phyloP scores from a whole-genome alignment of 176 grass and related monocot genomes.

The Aegilops longissima region DNA sequence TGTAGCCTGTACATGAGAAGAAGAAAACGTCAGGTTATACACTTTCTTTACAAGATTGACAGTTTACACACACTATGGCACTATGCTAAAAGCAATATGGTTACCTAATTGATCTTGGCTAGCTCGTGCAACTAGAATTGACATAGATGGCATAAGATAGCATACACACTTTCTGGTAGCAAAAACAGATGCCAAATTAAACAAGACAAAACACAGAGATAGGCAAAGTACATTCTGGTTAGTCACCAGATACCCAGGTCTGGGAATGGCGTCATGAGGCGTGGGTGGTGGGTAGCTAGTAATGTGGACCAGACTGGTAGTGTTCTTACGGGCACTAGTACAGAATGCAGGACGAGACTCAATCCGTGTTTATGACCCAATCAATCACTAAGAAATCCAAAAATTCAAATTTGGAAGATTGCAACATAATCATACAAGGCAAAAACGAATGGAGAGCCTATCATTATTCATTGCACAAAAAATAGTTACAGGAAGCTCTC shows the following conservation, averaged over 20 bases:
- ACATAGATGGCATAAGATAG: conserved; percentile 7
- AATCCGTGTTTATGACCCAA: neutral
- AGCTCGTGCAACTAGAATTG: neutral
- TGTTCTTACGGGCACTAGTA: neutral
- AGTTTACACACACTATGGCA: neutral
- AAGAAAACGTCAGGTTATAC: conserved; percentile 14
- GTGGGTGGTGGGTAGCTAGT: neutral
- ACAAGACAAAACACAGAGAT: conserved; percentile 9
- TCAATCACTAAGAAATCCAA: neutral
- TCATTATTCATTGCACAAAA: neutral
- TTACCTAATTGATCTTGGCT: conserved; percentile 3
- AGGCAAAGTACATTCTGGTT: neutral
- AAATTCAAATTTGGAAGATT: neutral
- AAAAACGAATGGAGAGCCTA: neutral
- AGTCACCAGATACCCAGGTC: conserved; percentile 1
- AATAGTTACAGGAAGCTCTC: conserved; percentile 3
- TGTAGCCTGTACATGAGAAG: conserved; percentile 53
- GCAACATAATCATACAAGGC: neutral
- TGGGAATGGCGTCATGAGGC: neutral
- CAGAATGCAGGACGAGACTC: neutral
- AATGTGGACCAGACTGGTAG: neutral
- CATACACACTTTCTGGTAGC: conserved; percentile 6
- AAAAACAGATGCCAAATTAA: conserved; percentile 20
- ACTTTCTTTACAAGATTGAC: neutral
- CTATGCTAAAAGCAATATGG: conserved; percentile 14